Evolutionary conservation across 2,329 filamentous ascomycete species (phyloP).

Genomic region (Scorias spongiosa): DNA sequence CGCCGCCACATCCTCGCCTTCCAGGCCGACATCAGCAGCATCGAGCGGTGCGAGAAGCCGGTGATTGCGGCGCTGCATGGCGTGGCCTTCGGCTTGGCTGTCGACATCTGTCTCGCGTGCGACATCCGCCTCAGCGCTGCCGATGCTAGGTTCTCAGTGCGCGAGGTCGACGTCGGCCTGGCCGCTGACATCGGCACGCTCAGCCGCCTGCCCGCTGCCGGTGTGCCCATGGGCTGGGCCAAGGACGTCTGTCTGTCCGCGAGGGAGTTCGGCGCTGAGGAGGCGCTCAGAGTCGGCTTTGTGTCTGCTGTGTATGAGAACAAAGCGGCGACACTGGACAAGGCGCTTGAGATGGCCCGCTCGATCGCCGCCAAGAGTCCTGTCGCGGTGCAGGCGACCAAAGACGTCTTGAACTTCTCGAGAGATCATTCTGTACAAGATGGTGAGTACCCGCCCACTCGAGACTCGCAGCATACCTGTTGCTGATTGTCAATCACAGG

Average conservation of each 20-base stretch:
- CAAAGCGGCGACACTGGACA: slow-evolving; percentile 46
- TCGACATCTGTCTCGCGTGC: slow-evolving; percentile 51
- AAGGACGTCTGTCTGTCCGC: slow-evolving; percentile 65
- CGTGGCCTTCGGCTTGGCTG: slow-evolving; percentile 59
- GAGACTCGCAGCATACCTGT: background rate
- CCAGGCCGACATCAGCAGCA: slow-evolving; percentile 57
- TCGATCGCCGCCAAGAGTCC: slow-evolving; percentile 69
- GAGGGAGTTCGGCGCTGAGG: slow-evolving; percentile 50
- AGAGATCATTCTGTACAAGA: slow-evolving; percentile 65
- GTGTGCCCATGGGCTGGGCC: slow-evolving; percentile 58
- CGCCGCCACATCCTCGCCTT: slow-evolving; percentile 62
- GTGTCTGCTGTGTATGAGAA: slow-evolving; percentile 49
- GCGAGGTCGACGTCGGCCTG: slow-evolving; percentile 70
- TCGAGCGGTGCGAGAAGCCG: slow-evolving; percentile 83
- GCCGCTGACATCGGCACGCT: slow-evolving; percentile 69
- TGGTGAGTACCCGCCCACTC: slow-evolving; percentile 35
- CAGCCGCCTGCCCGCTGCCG: slow-evolving; percentile 55
- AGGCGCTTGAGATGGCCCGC: slow-evolving; percentile 47
- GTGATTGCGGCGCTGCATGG: slow-evolving; percentile 74
- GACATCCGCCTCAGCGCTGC: slow-evolving; percentile 52
- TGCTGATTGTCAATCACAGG: slow-evolving; percentile 26
- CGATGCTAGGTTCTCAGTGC: slow-evolving; percentile 49
- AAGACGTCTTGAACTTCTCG: slow-evolving; percentile 70
- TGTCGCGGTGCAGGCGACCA: slow-evolving; percentile 73
- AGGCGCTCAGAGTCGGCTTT: slow-evolving; percentile 55